Base-by-base conservation (phyloP, 345 rosid genomes). In the Hibiscus syriacus region DNA sequence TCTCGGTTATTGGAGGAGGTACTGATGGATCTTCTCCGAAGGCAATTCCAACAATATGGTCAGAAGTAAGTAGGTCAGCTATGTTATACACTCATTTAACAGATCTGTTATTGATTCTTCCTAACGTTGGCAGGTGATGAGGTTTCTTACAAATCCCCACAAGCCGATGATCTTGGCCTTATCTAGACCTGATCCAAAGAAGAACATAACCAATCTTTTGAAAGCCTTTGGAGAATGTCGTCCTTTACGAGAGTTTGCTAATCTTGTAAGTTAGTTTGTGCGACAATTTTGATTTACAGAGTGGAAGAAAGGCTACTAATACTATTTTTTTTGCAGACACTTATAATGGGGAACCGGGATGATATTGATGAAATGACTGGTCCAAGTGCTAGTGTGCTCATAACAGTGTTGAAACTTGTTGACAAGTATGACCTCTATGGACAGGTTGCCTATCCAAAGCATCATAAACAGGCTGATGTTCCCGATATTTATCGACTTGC, bases 391-490 rank as follows among this genome's bases (percentile, higher is more conserved):
- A 94, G 81, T 38, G 88, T 93, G 69, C 92, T 93, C 17, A 82
- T 85, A 56, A 90, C 95, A 8, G 96, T 91, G 0, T 70, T 93
- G 73, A 93, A 93, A 80, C 73, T 90, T 64, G 80, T 93, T 29
- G 99, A 93, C 70, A 90, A 93, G 77, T 90, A 90, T 60, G 98
- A 93, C 69, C 97, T 93, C 25, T 93, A 93, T 56, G 98, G 98
- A 34, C 86, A 67, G 41, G 98, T 90, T 30, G 97, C 98, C 55
- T 86, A 89, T 76, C 98, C 98, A 17, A 93, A 93, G 83, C 98
- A 93, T 85, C 97, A 93, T 78, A 93, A 84, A 82, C 98, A 93
- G 70, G 74, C 78, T 64, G 99, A 94, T 70, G 99, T 94, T 72
- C 97, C 99, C 5, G 99, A 94, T 10, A 94, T 94, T 63, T 90